Evolutionary conservation across 129 eudicot genomes (phyloP), one percentile per base, ranked within the genome.

Genomic region (Flaveria trinervia): DNA sequence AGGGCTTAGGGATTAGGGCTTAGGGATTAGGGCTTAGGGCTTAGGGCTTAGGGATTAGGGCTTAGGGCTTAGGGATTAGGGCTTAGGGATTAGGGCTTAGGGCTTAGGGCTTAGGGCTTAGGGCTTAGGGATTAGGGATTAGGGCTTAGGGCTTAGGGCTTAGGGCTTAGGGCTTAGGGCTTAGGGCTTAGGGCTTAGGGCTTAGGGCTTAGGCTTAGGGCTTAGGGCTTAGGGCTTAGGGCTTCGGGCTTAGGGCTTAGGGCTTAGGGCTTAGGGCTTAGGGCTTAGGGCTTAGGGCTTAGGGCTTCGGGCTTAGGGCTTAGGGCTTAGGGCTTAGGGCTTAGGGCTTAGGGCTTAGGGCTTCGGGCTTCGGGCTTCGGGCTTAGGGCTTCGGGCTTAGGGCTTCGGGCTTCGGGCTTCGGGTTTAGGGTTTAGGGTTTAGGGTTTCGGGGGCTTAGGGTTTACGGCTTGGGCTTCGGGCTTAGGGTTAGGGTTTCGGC

Each of bases 101-200:
- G 73, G 57, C 20, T 68, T 33, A 33, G 73, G 73, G 57, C 45
- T 68, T 68, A 68, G 73, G 73, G 56, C 45, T 68, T 68, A 45
- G 55, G 56, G 73, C 22, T 68, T 68, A 45, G 73, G 73, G 45
- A n/a, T 68, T 68, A 9, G 61, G 75, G 44, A 25, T 70, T 26
- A 26, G 28, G 28, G 28, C 1, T 26, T 26, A 26, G 28, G 28
- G 28, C 1, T 26, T 26, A 7, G 61, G 75, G 61, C 14, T 46
- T 45, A 45, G 61, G 60, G 75, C 49, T 70, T 70, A 26, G 75
- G 75, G 75, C 25, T 70, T 69, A 46, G 51, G 51, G 51, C 10
- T 45, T 45, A 45, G 16, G 9, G 60, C 44, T 70, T 20, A 13
- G 74, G 60, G 59, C 48, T 70, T 46, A 45, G 74, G 74, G 59